phyloP scores from a whole-genome alignment of 495 filamentous ascomycete species.

The Podospora conica region DNA sequence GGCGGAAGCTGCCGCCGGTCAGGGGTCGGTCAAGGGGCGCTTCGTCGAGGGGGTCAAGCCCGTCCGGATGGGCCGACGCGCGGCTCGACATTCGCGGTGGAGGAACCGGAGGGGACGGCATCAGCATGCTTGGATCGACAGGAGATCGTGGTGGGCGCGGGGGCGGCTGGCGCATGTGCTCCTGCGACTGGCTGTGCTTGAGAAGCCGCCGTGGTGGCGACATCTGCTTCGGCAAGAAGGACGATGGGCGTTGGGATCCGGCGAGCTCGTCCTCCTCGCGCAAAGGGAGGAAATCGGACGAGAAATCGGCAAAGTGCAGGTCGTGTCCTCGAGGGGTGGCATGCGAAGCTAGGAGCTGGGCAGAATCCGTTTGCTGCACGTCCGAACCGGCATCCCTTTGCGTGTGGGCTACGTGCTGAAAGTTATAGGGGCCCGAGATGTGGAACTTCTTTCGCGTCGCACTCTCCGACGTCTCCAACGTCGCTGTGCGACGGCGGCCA shows the following conservation, averaged over 20 bases:
- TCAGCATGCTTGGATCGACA: slow-evolving; percentile 25
- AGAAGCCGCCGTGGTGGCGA: slow-evolving; percentile 28
- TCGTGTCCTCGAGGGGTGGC: slow-evolving; percentile 54
- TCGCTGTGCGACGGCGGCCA: slow-evolving; percentile 33
- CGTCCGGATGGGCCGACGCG: slow-evolving; percentile 38
- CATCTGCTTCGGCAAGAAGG: slow-evolving; percentile 17
- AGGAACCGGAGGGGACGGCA: slow-evolving; percentile 26
- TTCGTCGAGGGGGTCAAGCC: slow-evolving; percentile 36
- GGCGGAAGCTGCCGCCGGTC: slow-evolving; percentile 36
- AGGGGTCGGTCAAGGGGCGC: slow-evolving; percentile 36
- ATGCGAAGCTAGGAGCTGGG: slow-evolving; percentile 62
- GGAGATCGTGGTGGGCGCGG: slow-evolving; percentile 45
- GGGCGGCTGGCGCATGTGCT: slow-evolving; percentile 40
- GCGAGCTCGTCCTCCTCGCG: slow-evolving; percentile 19
- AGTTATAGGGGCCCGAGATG: slow-evolving; percentile 83
- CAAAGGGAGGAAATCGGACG: slow-evolving; percentile 44
- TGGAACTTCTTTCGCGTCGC: slow-evolving; percentile 32
- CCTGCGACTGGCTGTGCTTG: slow-evolving; percentile 41
- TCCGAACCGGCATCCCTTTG: slow-evolving; percentile 56
- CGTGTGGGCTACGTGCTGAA: slow-evolving; percentile 80
- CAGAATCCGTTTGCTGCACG: slow-evolving; percentile 53
- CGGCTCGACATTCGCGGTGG: slow-evolving; percentile 48
- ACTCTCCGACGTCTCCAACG: slow-evolving; percentile 25
- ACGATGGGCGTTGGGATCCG: slow-evolving; percentile 16
- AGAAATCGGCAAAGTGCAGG: slow-evolving; percentile 57